phyloP scores from a whole-genome alignment of 208 protist genomes.

The Leishmania arabica region DNA sequence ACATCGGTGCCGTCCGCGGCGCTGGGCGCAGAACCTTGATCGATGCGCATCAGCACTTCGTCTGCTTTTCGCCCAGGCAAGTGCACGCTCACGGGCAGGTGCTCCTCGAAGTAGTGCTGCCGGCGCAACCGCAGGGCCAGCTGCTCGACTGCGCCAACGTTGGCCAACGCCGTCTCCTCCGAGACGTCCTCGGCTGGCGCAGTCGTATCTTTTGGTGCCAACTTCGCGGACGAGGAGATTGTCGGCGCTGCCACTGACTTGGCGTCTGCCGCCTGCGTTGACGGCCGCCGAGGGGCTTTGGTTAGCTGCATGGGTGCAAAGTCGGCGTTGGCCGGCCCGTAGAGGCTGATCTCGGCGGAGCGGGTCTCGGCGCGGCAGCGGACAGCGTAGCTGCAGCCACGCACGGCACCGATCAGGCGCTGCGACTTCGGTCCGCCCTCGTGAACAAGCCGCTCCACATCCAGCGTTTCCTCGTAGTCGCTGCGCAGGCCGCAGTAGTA shows the following conservation, averaged over 20 bases:
- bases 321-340: slow-evolving; percentile 58
- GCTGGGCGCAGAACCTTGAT: neutral
- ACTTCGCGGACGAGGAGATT: neutral
- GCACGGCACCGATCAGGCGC: neutral
- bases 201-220: neutral
- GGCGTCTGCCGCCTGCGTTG: neutral
- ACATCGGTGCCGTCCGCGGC: neutral
- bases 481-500: slow-evolving; percentile 53
- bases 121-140: slow-evolving; percentile 30
- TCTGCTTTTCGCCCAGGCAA: slow-evolving; percentile 30
- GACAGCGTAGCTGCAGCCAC: slow-evolving; percentile 59
- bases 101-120: slow-evolving; percentile 34
- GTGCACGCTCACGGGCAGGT: slow-evolving; percentile 30
- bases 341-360: slow-evolving; percentile 68
- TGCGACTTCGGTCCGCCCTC: neutral
- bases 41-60: slow-evolving; percentile 23
- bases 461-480: slow-evolving; percentile 27
- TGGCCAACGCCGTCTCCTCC: slow-evolving; percentile 6
- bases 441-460: slow-evolving; percentile 24
- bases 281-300: slow-evolving; percentile 16
- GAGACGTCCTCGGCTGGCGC: neutral
- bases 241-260: slow-evolving; percentile 4
- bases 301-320: slow-evolving; percentile 37
- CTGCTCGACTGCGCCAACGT: slow-evolving; percentile 16
- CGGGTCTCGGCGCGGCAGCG: slow-evolving; percentile 74